Percentiles rank a stretch among this genome's conserved stretches.
These are phyloP conservation scores for Apiospora marii DNA, from an alignment of 2,329 filamentous ascomycete species.

Conservation along the genomic window DNA sequence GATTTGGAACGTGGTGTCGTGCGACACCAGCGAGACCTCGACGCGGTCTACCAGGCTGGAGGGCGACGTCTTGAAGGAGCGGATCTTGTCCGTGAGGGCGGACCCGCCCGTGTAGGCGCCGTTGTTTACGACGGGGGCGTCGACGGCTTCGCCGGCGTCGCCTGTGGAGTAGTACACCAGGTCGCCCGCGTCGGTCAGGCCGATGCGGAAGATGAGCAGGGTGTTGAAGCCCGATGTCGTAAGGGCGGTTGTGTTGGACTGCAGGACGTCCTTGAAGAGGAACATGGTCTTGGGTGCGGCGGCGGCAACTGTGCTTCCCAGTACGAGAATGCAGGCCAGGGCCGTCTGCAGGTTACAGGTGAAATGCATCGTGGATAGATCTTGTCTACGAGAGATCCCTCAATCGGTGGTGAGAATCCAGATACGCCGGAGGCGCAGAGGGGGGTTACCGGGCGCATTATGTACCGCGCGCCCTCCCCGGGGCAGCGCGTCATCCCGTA, in stretches of 20 bases:
- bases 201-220: slow-evolving; percentile 53
- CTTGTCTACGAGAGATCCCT: not conserved
- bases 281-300: slow-evolving; percentile 42
- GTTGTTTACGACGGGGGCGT: slow-evolving; percentile 46
- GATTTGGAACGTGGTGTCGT: slow-evolving; percentile 49
- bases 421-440: not conserved
- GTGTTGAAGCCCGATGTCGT: slow-evolving; percentile 52
- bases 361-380: not conserved
- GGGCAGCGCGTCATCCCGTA: not conserved
- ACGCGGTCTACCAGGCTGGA: slow-evolving; percentile 46
- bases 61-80: slow-evolving; percentile 47
- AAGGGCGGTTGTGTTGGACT: slow-evolving; percentile 51
- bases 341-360: not conserved
- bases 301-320: not conserved
- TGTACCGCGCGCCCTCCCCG: not conserved
- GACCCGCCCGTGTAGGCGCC: slow-evolving; percentile 56
- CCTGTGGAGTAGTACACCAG: slow-evolving; percentile 54
- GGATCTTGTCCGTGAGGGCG: slow-evolving; percentile 56
- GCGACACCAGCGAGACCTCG: slow-evolving; percentile 45
- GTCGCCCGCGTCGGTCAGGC: slow-evolving; percentile 50
- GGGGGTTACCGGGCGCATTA: not conserved
- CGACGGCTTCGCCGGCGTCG: slow-evolving; percentile 45
- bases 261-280: slow-evolving; percentile 54
- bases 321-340: not conserved
- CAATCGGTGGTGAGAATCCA: not conserved